Evolutionary conservation across 169 alveolate species (phyloP), one percentile per base, ranked within the genome.

Genomic region (Cryptosporidium parvum): DNA sequence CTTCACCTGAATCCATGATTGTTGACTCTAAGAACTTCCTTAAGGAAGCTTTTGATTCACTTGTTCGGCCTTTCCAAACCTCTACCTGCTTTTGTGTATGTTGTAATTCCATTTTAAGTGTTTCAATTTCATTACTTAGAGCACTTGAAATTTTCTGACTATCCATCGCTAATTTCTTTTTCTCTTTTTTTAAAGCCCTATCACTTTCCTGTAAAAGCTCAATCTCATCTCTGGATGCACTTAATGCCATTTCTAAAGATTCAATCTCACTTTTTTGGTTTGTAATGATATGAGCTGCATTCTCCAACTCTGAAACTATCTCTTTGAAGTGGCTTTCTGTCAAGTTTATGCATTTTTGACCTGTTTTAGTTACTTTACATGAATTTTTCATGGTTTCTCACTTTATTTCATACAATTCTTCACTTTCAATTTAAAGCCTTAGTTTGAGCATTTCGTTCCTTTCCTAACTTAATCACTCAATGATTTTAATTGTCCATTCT

Each of bases 11-110:
- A 23, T 80, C 89, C 89, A 80, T 80, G 3, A 80, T 80, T 65
- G 89, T 65, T 18, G 89, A 80, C 45, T 80, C 89, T 12, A 80
- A n/a, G 62, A 80, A 80, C 70, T 80, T 80, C 31, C 75, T 80
- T 21, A 80, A 65, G 26, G 89, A 80, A 26, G 73, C 80, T 33
- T 80, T 59, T 37, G 75, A 80, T 80, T 80, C 89, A 37, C 33
- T 37, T 44, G 89, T 65, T 44, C 89, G 72, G 26, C 68, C 68
- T 18, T 80, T 80, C 89, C 89, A 80, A 37, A 80, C 75, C 44
- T 65, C 89, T 31, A 80, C 89, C 53, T 80, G 89, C 31, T 39
- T 80, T 48, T 67, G 61, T 39, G 89, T 26, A 80, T 80, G 89
- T 14, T 80, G 80, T 53, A 80, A 44, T 26, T 80, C 89, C 75